Percentiles rank a stretch among this genome's conserved stretches.
These are phyloP conservation scores for Lactifluus volemus DNA, from an alignment of 768 basidiomycete genomes.

Conservation along the genomic window DNA sequence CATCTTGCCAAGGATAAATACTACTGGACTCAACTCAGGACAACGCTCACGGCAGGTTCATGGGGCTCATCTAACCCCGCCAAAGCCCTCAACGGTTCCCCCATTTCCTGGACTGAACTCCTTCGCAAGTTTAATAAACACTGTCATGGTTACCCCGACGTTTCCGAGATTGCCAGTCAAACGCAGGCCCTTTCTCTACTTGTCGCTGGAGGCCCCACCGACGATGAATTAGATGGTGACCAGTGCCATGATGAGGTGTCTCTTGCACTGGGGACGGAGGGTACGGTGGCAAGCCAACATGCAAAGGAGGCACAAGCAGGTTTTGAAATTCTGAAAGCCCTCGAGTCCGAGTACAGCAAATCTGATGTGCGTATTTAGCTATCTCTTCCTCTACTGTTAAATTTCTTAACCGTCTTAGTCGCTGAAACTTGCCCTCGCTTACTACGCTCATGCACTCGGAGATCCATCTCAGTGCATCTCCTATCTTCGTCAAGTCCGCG, in stretches of 20 bases:
- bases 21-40: slow-evolving; percentile 71
- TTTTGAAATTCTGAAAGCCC: slow-evolving; percentile 10
- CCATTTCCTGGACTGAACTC: slow-evolving; percentile 67
- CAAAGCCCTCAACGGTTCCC: slow-evolving; percentile 42
- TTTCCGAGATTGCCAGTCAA: slow-evolving; percentile 58
- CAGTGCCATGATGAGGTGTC: slow-evolving; percentile 36
- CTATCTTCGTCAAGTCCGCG: slow-evolving; percentile 46
- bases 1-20: slow-evolving; percentile 53
- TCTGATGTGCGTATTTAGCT: slow-evolving; percentile 39
- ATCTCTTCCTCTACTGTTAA: slow-evolving; percentile 6
- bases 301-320: slow-evolving; percentile 8
- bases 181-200: slow-evolving; percentile 57
- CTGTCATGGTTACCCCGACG: slow-evolving; percentile 48
- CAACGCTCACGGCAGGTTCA: slow-evolving; percentile 60
- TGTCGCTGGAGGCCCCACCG: slow-evolving; percentile 31
- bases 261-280: slow-evolving; percentile 9
- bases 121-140: slow-evolving; percentile 86
- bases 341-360: slow-evolving; percentile 13
- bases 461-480: slow-evolving; percentile 54
- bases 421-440: slow-evolving; percentile 59
- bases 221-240: slow-evolving; percentile 44
- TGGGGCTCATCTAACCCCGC: slow-evolving; percentile 61
- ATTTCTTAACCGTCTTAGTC: slow-evolving; percentile 36
- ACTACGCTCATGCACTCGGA: slow-evolving; percentile 72
- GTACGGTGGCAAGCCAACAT: slow-evolving; percentile 4